phyloP scores from a whole-genome alignment of 495 filamentous ascomycete genomes.

The Neurospora sp. region DNA sequence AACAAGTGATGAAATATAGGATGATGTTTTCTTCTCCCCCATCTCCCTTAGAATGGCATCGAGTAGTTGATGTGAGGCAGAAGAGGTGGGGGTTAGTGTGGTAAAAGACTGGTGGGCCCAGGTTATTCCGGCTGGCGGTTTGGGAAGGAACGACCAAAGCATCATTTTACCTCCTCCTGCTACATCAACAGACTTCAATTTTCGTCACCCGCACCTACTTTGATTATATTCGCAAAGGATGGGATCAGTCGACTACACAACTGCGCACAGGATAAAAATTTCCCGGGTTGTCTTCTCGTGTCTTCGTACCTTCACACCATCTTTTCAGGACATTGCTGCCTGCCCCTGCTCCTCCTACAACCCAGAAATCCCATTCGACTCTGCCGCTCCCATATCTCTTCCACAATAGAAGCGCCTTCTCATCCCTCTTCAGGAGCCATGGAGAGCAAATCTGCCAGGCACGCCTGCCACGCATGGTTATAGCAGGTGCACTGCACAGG shows the following conservation, averaged over 20 bases:
- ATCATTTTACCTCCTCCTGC: background rate
- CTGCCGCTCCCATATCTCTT: background rate
- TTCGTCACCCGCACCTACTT: background rate
- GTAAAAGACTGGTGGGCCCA: background rate
- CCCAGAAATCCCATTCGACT: background rate
- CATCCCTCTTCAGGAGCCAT: background rate
- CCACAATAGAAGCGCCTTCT: background rate
- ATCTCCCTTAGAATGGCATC: background rate
- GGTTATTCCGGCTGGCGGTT: background rate
- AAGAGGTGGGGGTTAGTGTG: background rate
- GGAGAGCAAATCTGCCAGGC: background rate
- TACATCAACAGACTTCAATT: background rate
- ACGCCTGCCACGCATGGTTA: too few species aligned
- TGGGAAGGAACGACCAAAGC: background rate
- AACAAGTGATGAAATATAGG: too few species aligned
- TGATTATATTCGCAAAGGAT: background rate
- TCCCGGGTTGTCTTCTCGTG: background rate
- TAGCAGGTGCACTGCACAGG: too few species aligned
- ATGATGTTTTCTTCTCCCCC: too few species aligned
- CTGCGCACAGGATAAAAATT: background rate
- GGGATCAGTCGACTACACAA: background rate
- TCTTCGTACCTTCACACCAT: background rate
- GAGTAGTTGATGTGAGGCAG: background rate
- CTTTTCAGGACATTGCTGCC: background rate
- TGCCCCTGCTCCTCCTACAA: background rate